Percentiles rank a stretch among this genome's conserved stretches.
Evolutionary conservation across 768 basidiomycete genomes (phyloP).

Genomic region (Fistulinella prunicolor): DNA sequence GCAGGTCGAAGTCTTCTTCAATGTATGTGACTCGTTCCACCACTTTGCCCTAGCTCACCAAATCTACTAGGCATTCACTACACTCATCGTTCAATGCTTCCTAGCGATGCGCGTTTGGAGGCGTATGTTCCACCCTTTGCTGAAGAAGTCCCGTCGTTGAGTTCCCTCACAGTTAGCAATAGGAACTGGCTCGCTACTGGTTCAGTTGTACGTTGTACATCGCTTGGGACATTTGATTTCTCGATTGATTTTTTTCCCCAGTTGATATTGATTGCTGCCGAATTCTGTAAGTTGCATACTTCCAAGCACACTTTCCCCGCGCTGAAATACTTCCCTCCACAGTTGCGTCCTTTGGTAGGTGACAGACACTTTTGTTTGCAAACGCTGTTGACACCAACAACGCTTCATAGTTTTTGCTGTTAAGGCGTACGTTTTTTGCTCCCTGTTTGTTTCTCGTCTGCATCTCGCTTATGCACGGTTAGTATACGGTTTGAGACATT

Average conservation of each 20-base stretch:
- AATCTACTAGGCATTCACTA: constrained; percentile 36
- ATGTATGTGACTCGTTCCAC: constrained; percentile 25
- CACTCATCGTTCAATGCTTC: constrained; percentile 54
- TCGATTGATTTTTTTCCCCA: neutral
- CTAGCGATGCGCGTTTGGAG: constrained; percentile 48
- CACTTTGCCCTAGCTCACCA: constrained; percentile 2
- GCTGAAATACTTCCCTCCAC: constrained; percentile 5
- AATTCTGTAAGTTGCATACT: constrained; percentile 33
- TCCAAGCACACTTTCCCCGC: neutral
- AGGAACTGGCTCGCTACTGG: constrained; percentile 37
- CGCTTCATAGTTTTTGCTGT: constrained; percentile 31
- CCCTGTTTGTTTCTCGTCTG: neutral
- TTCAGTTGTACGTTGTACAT: constrained; percentile 24
- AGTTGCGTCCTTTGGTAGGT: constrained; percentile 35
- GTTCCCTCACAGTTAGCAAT: constrained; percentile 44
- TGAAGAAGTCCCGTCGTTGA: neutral
- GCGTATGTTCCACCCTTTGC: constrained; percentile 31
- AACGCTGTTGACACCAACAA: constrained; percentile 3
- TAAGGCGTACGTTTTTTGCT: constrained; percentile 35
- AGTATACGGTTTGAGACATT: constrained; percentile 43
- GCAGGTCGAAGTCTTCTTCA: constrained; percentile 50
- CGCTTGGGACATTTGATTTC: neutral
- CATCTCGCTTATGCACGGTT: constrained; percentile 11
- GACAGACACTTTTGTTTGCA: neutral
- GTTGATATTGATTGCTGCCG: constrained; percentile 34